Conservation (phyloP, 371 early-diverging fungal species). For the Rhizopus delemar region DNA sequence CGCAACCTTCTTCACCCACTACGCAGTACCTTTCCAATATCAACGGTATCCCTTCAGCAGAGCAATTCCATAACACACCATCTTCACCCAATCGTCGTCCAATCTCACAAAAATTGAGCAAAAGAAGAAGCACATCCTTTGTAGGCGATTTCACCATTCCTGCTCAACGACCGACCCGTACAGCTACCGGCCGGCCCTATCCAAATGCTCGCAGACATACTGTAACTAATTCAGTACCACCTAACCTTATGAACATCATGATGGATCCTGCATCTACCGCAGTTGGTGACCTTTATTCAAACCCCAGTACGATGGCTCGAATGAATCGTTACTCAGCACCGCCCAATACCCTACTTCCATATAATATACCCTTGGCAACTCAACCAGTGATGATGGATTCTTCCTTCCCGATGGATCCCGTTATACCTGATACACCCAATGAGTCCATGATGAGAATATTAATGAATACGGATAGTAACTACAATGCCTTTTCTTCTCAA, state of each 20-base stretch:
- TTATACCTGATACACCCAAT: conserved; percentile 31
- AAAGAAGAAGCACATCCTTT: conserved; percentile 27
- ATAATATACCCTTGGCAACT: conserved; percentile 27
- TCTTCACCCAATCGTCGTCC: conserved; percentile 11
- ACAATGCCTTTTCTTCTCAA: background rate
- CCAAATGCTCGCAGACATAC: conserved; percentile 24
- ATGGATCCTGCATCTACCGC: background rate
- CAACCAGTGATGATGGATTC: conserved; percentile 30
- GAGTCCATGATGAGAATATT: conserved; percentile 49
- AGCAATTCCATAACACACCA: conserved; percentile 7
- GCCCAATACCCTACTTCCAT: conserved; percentile 22
- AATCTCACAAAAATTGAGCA: conserved; percentile 17
- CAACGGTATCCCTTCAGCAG: background rate
- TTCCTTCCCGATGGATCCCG: conserved; percentile 41
- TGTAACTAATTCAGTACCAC: conserved; percentile 21
- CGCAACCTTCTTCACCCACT: conserved; percentile 24
- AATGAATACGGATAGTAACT: conserved; percentile 20
- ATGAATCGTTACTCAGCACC: conserved; percentile 27
- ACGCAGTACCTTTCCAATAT: conserved; percentile 2
- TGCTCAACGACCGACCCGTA: conserved; percentile 17
- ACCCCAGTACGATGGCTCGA: conserved; percentile 18
- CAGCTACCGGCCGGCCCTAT: conserved; percentile 14
- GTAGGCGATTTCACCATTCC: conserved; percentile 22
- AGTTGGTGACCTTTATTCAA: conserved; percentile 8
- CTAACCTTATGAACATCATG: conserved; percentile 13